A percentile compares a stretch with the other conserved stretches of the same genome.
phyloP scores from a whole-genome alignment of 257 asterid species.

The Linderniella brevidens region DNA sequence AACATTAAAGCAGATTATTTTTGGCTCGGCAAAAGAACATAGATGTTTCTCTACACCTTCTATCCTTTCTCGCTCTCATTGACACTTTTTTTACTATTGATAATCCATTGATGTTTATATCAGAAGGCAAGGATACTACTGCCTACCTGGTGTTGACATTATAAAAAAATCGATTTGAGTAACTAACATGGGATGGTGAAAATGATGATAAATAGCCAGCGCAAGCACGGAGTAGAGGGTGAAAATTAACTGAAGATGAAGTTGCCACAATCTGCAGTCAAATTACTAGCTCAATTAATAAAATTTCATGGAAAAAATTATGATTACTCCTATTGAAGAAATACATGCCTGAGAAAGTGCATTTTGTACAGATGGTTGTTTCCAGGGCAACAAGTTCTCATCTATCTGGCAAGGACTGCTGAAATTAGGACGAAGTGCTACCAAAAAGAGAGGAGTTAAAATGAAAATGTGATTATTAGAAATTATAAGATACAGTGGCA shows the following conservation, averaged over 20 bases:
- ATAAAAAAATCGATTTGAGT: slow-evolving; percentile 13
- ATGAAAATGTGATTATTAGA: no score
- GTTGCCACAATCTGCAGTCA: slow-evolving; percentile 70
- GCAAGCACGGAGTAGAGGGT: slow-evolving; percentile 80
- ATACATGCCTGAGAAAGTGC: slow-evolving; percentile 70
- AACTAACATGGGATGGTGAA: slow-evolving; percentile 85
- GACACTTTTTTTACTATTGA: no score
- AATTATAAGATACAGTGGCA: not conserved
- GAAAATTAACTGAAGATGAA: slow-evolving; percentile 53
- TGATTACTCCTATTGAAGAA: not conserved
- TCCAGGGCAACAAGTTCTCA: slow-evolving; percentile 81
- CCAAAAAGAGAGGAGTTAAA: slow-evolving; percentile 17
- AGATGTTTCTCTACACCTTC: no score
- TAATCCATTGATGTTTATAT: no score
- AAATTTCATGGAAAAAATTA: not conserved
- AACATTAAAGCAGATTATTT: slow-evolving; percentile 9
- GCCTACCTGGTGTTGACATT: slow-evolving; percentile 5
- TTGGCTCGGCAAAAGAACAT: not conserved
- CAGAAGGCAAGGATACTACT: no score
- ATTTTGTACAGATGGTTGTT: slow-evolving; percentile 60
- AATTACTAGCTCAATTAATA: not conserved
- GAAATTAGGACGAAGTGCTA: slow-evolving; percentile 88
- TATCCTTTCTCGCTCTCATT: no score
- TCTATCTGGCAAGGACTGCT: slow-evolving; percentile 49
- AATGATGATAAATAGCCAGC: slow-evolving; percentile 88